Conservation (phyloP, 352 stramenopile genomes). For the Phytophthora aleatoria region DNA sequence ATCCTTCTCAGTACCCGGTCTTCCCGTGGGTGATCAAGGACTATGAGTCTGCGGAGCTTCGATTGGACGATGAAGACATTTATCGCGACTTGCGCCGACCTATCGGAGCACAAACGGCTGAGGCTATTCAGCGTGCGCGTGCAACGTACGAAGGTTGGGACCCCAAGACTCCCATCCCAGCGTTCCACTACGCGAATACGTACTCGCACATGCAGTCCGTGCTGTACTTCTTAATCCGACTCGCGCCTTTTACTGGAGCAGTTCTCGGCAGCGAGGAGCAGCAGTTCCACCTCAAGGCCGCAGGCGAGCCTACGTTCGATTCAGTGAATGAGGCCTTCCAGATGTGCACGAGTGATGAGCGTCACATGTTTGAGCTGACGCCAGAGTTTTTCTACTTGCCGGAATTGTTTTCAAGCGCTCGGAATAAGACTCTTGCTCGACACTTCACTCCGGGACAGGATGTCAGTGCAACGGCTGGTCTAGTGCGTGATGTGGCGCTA, state of each 20-base stretch:
- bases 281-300: constrained; percentile 35
- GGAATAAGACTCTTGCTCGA: constrained; percentile 62
- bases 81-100: constrained; percentile 97
- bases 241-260: constrained; percentile 71
- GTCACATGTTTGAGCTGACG: constrained; percentile 70
- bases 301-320: constrained; percentile 59
- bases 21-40: constrained; percentile 99
- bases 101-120: constrained; percentile 91
- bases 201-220: constrained; percentile 78
- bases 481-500: constrained; percentile 91
- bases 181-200: constrained; percentile 76
- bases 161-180: constrained; percentile 55
- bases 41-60: constrained; percentile 93
- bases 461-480: constrained; percentile 34
- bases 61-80: constrained; percentile 92
- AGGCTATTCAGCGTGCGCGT: constrained; percentile 47
- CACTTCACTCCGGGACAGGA: constrained; percentile 47
- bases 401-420: constrained; percentile 68
- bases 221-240: constrained; percentile 74
- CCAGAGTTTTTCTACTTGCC: constrained; percentile 86
- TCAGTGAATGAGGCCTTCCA: constrained; percentile 65
- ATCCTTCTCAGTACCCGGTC: constrained; percentile 98
- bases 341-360: constrained; percentile 60
- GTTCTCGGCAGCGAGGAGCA: constrained; percentile 43
- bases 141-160: constrained; percentile 53